Evolutionary conservation across 1,284 basidiomycete species (phyloP), one percentile per base, ranked within the genome.

Genomic region (Marasmius tenuissimus): DNA sequence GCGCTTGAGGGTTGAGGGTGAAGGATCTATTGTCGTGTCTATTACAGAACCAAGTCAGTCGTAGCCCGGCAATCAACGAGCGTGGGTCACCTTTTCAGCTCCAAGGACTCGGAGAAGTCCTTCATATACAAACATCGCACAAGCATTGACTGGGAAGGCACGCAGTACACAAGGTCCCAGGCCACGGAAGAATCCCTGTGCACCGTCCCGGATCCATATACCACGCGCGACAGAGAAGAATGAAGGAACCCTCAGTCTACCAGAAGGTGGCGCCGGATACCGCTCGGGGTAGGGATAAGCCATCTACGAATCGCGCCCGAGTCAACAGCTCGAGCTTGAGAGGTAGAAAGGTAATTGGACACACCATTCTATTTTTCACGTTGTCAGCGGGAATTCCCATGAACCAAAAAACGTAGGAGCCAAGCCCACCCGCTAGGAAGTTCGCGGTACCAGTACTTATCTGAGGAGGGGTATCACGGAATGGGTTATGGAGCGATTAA

Each of bases 311-410:
- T 16, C 53, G 58, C 48, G 18, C 18, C 48, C 10, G 11, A 27
- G 27, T 27, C 27, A 27, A 27, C 18, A 49, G 27, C 12, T 18
- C 11, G 48, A 49, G 48, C 10, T 20, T 10, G 18, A 11, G 18
- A 11, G 48, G 18, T 12, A 49, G 18, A 11, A n/a, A 18, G 18
- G 12, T 49, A n/a, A 34, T 27, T 18, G 11, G 20, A 22, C 50
- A 14, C 16, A 52, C 50, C 34, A 54, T 54, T 18, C 12, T 33
- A 20, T 90, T 91, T 75, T 93, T 93, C 63, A 92, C 77, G 68
- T 89, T 90, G 72, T 94, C 92, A 34, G 87, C 85, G 0, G 91
- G 89, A 54, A 92, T 91, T 18, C 85, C 89, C 75, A 87, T 85
- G 18, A 82, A 75, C 87, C 87, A 89, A 72, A 82, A 89, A 11